phyloP scores from a whole-genome alignment of 306 rosid species.

The Cercis canadensis region DNA sequence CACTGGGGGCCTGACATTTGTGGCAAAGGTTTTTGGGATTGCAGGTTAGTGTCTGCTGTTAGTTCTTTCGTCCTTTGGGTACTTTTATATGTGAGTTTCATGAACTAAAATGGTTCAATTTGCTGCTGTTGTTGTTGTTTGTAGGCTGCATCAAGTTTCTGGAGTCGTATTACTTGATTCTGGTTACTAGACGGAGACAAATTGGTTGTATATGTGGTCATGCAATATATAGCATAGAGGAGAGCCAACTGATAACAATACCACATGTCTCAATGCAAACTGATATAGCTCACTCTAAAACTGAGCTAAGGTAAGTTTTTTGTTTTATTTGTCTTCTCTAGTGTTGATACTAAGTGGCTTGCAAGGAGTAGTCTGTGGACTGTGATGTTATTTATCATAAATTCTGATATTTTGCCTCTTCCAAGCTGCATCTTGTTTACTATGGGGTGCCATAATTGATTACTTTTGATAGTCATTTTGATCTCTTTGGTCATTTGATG shows the following conservation, averaged over 20 bases:
- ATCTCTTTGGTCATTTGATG: too few relatives aligned
- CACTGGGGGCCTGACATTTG: conserved; percentile 80
- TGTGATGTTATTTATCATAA: not conserved
- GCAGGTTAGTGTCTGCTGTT: conserved; percentile 60
- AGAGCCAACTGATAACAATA: conserved; percentile 80
- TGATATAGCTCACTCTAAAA: conserved; percentile 84
- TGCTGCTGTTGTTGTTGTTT: conserved; percentile 8
- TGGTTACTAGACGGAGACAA: conserved; percentile 88
- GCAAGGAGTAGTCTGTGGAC: not conserved
- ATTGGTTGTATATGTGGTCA: conserved; percentile 91
- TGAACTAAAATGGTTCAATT: not conserved
- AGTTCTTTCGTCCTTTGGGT: not conserved
- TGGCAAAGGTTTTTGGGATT: conserved; percentile 79
- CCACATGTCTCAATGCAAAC: conserved; percentile 87
- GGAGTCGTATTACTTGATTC: conserved; percentile 89
- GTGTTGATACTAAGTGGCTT: not conserved
- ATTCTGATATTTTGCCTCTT: too few relatives aligned
- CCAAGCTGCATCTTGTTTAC: too few relatives aligned
- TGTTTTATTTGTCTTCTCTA: not conserved
- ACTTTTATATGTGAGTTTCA: not conserved
- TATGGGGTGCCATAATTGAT: too few relatives aligned
- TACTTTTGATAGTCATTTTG: too few relatives aligned
- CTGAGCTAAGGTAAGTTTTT: conserved; percentile 71
- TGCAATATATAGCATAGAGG: conserved; percentile 82
- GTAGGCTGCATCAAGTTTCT: conserved; percentile 90